Conservation (phyloP, 2,329 filamentous ascomycete species). For the Cordyceps cateniannulata region DNA sequence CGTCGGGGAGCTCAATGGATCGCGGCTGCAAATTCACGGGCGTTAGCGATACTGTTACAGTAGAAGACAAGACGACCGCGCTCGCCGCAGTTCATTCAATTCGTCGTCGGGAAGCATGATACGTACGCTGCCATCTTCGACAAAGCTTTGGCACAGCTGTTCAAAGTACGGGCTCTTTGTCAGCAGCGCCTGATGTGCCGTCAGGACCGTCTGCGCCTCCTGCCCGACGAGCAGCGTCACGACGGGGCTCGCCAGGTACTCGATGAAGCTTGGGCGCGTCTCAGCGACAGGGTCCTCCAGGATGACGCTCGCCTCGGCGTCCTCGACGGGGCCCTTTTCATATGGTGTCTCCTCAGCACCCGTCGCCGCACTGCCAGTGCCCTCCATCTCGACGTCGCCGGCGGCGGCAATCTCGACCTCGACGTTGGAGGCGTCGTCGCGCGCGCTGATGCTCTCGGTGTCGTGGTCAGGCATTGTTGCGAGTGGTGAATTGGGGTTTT, state of each 20-base stretch:
- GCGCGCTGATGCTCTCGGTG: slow-evolving; percentile 7
- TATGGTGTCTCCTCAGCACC: slow-evolving; percentile 27
- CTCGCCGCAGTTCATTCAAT: too few species aligned
- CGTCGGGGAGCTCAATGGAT: slow-evolving; percentile 55
- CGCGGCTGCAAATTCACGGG: slow-evolving; percentile 39
- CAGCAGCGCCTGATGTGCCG: slow-evolving; percentile 74
- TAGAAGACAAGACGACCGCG: background rate
- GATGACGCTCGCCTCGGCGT: slow-evolving; percentile 27
- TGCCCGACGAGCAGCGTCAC: slow-evolving; percentile 61
- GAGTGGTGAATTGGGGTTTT: background rate
- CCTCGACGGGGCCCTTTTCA: slow-evolving; percentile 24
- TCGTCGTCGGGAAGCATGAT: background rate
- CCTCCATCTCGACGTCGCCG: slow-evolving; percentile 34
- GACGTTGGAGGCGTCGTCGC: slow-evolving; percentile 15
- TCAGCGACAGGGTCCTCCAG: slow-evolving; percentile 26
- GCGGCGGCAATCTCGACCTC: slow-evolving; percentile 20
- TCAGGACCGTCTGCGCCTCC: slow-evolving; percentile 58
- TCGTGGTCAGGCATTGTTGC: slow-evolving; percentile 24
- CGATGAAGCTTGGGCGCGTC: slow-evolving; percentile 41
- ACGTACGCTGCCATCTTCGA: slow-evolving; percentile 54
- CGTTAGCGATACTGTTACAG: background rate
- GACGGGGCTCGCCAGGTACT: slow-evolving; percentile 62
- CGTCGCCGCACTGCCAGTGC: slow-evolving; percentile 18
- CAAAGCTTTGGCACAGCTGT: slow-evolving; percentile 55
- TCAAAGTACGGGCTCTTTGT: slow-evolving; percentile 68